Evolutionary conservation across 768 basidiomycete genomes (phyloP), one percentile per base, ranked within the genome.

Genomic region (Boletellus ananas): DNA sequence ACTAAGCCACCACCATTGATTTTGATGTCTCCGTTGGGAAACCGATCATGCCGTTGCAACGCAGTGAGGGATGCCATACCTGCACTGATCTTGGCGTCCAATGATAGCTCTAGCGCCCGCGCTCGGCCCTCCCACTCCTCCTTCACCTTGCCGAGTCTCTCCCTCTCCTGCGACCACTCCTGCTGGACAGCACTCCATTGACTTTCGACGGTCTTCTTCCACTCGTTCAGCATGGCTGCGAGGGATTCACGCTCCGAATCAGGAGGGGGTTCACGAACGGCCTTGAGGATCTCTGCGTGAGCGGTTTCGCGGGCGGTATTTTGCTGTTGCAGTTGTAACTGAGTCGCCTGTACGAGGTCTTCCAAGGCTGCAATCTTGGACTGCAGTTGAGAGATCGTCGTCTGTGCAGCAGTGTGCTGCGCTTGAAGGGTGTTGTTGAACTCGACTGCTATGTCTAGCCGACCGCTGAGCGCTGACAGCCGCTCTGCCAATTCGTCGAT

Each of bases 111-210:
- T n/a, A 84, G 70, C 9, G 66, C 65, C 12, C 75, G 72, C 45
- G 79, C 71, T 47, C 81, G 76, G 6, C 51, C 69, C 68, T 94
- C 94, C 85, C 88, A 94, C 57, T 94, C 90, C 36, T 88, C 83
- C 42, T 85, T 76, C 12, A 90, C 90, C 17, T 77, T 72, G 35
- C 76, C 43, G 11, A 96, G 74, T 17, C 90, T 75, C 52, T 86
- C 85, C 4, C 92, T 76, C 67, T 96, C 94, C 34, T 79, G 74
- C 2, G 76, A 77, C 92, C 92, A 96, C 48, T 88, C 87, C 56
- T 90, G 85, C 58, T 85, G 81, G 29, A 94, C 84, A 25, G 68
- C 71, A 33, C 72, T 78, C 90, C 90, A 94, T 43, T 84, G 80
- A 9, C 84, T 86, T 58, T 94, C 91, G 20, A 94, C 81, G 11